Conservation (phyloP, 176 grass and related monocot genomes). For the Zea luxurians region DNA sequence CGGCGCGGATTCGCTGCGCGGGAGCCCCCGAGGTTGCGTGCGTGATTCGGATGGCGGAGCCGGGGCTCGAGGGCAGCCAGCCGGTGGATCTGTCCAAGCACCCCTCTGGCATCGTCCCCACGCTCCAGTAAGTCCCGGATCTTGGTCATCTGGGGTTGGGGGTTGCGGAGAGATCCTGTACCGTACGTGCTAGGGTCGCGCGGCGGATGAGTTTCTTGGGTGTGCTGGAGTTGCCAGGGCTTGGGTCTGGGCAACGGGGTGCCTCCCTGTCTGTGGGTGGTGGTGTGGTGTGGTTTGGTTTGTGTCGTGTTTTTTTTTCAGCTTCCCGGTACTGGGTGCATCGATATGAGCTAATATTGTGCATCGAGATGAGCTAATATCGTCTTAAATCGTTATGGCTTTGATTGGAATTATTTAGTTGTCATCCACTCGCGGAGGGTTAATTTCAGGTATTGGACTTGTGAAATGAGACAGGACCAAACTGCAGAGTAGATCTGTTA, state of each 20-base stretch:
- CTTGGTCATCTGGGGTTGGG: neutral
- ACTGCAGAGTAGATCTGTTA: neutral
- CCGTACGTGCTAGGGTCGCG: neutral
- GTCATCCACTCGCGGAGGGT: neutral
- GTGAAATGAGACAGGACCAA: neutral
- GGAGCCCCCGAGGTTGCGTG: neutral
- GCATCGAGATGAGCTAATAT: neutral
- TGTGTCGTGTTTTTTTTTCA: neutral
- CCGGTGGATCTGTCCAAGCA: slow-evolving; percentile 88
- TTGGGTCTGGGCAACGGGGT: neutral
- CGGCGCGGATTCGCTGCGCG: neutral
- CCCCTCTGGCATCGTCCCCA: slow-evolving; percentile 93
- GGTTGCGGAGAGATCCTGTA: neutral
- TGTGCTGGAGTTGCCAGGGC: neutral
- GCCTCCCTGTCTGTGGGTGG: neutral
- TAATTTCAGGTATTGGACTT: neutral
- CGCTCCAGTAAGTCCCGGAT: slow-evolving; percentile 84
- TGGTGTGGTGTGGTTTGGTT: neutral
- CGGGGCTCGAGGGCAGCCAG: slow-evolving; percentile 71
- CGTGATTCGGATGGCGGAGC: slow-evolving; percentile 58
- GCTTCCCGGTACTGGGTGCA: neutral
- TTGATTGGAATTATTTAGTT: neutral
- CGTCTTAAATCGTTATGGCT: neutral
- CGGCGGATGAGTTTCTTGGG: neutral
- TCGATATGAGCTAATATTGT: neutral